These are phyloP conservation scores for Pyracantha coccinea DNA, from an alignment of 331 rosid species.

Conservation along the genomic window DNA sequence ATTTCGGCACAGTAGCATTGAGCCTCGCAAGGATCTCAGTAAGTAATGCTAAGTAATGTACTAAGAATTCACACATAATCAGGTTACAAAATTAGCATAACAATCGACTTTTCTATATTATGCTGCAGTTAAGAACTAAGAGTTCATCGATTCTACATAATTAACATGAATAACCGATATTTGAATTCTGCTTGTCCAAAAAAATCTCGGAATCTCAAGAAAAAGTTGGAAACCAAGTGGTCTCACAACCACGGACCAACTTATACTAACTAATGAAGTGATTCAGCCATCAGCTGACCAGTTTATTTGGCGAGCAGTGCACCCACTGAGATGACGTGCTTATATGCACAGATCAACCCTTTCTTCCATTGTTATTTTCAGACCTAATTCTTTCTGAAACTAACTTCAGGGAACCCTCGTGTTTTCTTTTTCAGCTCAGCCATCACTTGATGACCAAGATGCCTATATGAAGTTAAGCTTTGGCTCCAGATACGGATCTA, in stretches of 20 bases:
- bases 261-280: slow-evolving; percentile 3
- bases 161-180: too few species aligned
- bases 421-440: slow-evolving; percentile 45
- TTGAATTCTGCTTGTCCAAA: too few species aligned
- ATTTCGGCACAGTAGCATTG: slow-evolving; percentile 51
- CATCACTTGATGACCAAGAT: slow-evolving; percentile 46
- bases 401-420: slow-evolving; percentile 64
- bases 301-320: background rate
- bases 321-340: slow-evolving; percentile 10
- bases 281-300: background rate
- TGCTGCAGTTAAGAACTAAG: background rate
- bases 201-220: background rate
- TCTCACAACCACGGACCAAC: slow-evolving; percentile 11
- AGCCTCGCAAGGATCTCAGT: slow-evolving; percentile 53
- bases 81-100: background rate
- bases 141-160: too few species aligned
- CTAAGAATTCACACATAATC: background rate
- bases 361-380: slow-evolving; percentile 12
- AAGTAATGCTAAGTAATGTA: too few species aligned
- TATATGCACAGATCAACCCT: slow-evolving; percentile 3
- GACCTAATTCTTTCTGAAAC: slow-evolving; percentile 24
- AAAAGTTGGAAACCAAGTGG: slow-evolving; percentile 9
- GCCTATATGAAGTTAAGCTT: slow-evolving; percentile 33
- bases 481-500: slow-evolving; percentile 27
- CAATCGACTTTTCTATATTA: background rate